A percentile compares a stretch with the other conserved stretches of the same genome.
phyloP scores from a whole-genome alignment of 768 basidiomycete species.

The Multifurca ochricompacta region DNA sequence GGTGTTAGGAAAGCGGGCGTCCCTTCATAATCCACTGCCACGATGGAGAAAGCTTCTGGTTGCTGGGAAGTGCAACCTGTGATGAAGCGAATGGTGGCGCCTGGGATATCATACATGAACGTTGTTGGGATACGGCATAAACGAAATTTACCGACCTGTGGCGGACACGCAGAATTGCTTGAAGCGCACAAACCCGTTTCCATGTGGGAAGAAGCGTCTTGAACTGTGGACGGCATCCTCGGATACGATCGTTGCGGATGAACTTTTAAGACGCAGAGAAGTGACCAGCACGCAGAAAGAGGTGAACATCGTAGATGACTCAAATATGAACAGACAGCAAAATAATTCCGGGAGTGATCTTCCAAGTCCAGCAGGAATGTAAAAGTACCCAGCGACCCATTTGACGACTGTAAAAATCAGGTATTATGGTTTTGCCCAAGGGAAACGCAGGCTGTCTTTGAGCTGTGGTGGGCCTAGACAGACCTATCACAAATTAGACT shows the following conservation, averaged over 20 bases:
- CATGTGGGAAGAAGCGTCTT: background rate
- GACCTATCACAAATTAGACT: background rate
- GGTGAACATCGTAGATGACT: background rate
- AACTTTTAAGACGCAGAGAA: background rate
- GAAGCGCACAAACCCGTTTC: background rate
- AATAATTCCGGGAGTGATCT: background rate
- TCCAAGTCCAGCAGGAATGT: background rate
- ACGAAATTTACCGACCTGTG: background rate
- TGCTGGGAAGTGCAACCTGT: background rate
- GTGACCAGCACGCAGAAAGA: slow-evolving; percentile 6
- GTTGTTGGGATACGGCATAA: background rate
- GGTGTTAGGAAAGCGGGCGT: background rate
- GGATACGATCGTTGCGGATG: background rate
- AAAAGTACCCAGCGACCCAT: background rate
- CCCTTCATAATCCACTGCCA: background rate
- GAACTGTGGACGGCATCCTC: background rate
- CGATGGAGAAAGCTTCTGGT: background rate
- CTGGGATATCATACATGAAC: background rate
- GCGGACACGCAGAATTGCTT: background rate
- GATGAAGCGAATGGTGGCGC: background rate
- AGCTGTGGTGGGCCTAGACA: too few relatives aligned
- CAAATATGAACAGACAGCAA: background rate
- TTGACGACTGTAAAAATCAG: background rate
- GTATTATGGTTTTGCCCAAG: background rate
- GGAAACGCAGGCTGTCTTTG: background rate